phyloP scores from a whole-genome alignment of 1,284 basidiomycete species.

The Austropuccinia psidii region DNA sequence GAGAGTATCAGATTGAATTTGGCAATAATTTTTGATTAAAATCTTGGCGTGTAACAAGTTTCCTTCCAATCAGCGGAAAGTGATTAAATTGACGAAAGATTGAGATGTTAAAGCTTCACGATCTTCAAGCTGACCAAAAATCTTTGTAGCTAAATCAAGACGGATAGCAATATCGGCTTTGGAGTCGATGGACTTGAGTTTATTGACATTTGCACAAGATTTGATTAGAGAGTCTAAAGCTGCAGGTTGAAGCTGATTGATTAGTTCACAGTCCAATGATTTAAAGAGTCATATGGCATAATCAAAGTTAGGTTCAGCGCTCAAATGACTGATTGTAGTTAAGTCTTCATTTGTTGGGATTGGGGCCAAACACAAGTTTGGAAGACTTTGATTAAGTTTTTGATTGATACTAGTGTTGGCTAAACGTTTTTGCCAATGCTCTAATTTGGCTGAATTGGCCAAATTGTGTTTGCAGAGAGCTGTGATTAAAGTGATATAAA shows the following conservation, averaged over 20 bases:
- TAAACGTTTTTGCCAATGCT: conserved; percentile 6
- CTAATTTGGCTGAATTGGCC: conserved; percentile 3
- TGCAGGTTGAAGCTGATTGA: conserved; percentile 25
- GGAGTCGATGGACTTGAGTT: background rate
- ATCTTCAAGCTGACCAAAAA: conserved; percentile 18
- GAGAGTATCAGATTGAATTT: background rate
- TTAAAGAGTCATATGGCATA: conserved; percentile 13
- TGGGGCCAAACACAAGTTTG: conserved; percentile 20
- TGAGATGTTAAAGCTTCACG: conserved; percentile 8
- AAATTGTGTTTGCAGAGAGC: conserved; percentile 29
- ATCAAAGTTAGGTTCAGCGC: conserved; percentile 21
- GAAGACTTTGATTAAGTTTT: conserved; percentile 32
- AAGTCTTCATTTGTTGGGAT: conserved; percentile 13
- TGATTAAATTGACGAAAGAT: conserved; percentile 20
- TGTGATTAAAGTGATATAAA: conserved; percentile 25
- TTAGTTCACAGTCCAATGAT: background rate
- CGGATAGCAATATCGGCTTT: background rate
- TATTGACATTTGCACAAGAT: conserved; percentile 3
- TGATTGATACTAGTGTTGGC: conserved; percentile 19
- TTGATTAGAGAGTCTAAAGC: conserved; percentile 17
- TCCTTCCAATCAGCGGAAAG: background rate
- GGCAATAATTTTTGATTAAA: conserved; percentile 22
- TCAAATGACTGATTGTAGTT: background rate
- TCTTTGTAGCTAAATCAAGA: conserved; percentile 23
- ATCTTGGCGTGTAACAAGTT: conserved; percentile 1